Conservation (phyloP, 2,329 filamentous ascomycete genomes). For the Sclerotinia borealis region DNA sequence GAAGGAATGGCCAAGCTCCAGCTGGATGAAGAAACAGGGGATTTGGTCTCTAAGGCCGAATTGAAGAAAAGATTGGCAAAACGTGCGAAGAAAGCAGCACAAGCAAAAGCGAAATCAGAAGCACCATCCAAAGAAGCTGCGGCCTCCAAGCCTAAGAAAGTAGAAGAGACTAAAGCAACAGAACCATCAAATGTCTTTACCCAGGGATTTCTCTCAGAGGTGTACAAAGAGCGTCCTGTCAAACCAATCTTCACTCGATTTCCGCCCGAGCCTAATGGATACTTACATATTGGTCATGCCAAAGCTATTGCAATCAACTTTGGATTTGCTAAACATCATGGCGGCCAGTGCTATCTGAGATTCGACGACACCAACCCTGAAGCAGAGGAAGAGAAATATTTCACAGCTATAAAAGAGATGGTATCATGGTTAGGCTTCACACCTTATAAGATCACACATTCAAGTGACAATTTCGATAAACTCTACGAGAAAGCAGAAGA, state of each 20-base stretch:
- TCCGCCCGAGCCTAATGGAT: conserved; percentile 87
- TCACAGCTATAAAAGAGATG: conserved; percentile 82
- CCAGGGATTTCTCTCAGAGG: conserved; percentile 66
- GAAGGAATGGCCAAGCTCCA: conserved; percentile 49
- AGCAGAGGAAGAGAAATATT: conserved; percentile 85
- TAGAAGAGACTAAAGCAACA: conserved; percentile 29
- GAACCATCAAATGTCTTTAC: conserved; percentile 59
- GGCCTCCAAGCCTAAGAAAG: conserved; percentile 27
- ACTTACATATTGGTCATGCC: conserved; percentile 85
- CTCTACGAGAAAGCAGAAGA: conserved; percentile 87
- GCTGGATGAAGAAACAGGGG: conserved; percentile 58
- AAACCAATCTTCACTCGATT: conserved; percentile 65
- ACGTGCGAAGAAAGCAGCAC: conserved; percentile 50
- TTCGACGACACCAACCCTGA: conserved; percentile 97
- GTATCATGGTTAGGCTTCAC: conserved; percentile 76
- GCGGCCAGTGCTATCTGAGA: conserved; percentile 65
- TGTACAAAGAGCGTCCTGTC: conserved; percentile 61
- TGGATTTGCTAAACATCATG: conserved; percentile 81
- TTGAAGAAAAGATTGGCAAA: conserved; percentile 56
- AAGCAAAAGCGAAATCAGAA: conserved; percentile 46
- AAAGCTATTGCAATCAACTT: conserved; percentile 98
- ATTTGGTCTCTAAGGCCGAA: conserved; percentile 59
- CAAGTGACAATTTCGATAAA: conserved; percentile 78
- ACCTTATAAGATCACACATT: conserved; percentile 74
- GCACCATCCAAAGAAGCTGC: conserved; percentile 32